These are phyloP conservation scores for Xylaria bambusicola DNA, from an alignment of 495 filamentous ascomycete genomes.

Conservation along the genomic window DNA sequence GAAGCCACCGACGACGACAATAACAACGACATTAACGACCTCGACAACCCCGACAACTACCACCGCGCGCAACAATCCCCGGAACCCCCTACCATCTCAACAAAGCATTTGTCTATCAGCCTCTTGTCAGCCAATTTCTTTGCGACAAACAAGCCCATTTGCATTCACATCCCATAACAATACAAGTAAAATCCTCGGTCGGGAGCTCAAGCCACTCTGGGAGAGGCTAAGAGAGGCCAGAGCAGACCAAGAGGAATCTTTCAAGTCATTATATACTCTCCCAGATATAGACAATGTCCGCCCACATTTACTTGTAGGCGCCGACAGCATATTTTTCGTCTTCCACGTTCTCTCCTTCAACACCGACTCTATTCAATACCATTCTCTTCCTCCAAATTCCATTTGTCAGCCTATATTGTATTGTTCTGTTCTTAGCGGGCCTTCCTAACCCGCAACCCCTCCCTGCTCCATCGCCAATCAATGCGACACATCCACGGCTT, in stretches of 20 bases:
- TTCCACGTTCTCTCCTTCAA: constrained; percentile 2
- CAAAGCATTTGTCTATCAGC: constrained; percentile 20
- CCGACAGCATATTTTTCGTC: constrained; percentile 6
- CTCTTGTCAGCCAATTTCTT: background rate
- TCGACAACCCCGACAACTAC: background rate
- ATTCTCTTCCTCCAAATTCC: constrained; percentile 6
- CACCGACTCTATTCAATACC: background rate
- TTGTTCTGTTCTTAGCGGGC: background rate
- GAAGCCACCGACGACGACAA: too few relatives aligned
- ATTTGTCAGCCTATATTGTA: too few relatives aligned
- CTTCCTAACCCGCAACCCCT: background rate
- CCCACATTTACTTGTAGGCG: constrained; percentile 5
- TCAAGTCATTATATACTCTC: background rate
- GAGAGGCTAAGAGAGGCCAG: too few relatives aligned
- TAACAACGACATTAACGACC: background rate
- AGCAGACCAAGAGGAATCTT: constrained; percentile 3
- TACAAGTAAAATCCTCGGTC: too few relatives aligned
- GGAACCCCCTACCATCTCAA: constrained; percentile 21
- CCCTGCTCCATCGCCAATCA: background rate
- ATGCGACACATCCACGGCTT: constrained; percentile 11
- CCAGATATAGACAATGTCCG: constrained; percentile 12
- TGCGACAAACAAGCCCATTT: constrained; percentile 2
- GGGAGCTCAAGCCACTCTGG: too few relatives aligned
- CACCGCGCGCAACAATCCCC: constrained; percentile 9
- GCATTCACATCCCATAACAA: constrained; percentile 13